A percentile compares a stretch with the other conserved stretches of the same genome.
Evolutionary conservation across 2,329 filamentous ascomycete genomes (phyloP).

Genomic region (Venturiaceae sp.): DNA sequence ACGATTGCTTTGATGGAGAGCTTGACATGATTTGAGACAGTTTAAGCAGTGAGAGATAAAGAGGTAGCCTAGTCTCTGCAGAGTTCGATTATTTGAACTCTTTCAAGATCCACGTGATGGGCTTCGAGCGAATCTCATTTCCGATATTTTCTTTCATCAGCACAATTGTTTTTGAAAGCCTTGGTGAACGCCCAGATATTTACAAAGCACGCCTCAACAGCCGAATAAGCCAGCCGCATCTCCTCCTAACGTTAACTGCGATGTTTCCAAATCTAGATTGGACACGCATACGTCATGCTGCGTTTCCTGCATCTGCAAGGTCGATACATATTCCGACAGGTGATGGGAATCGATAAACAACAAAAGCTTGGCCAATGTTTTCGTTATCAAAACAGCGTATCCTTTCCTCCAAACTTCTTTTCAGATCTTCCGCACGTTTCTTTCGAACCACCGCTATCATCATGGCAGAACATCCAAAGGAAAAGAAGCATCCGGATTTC

Average conservation of each 20-base stretch:
- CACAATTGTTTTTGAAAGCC: no score
- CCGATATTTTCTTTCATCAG: no score
- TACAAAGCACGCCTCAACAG: no score
- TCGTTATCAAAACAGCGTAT: background rate
- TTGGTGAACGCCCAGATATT: no score
- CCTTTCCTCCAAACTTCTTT: background rate
- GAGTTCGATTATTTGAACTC: no score
- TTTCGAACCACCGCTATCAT: background rate
- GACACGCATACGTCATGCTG: background rate
- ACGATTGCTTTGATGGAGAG: background rate
- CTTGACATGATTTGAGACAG: background rate
- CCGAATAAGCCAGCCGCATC: no score
- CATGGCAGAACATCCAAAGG: background rate
- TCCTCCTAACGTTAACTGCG: no score
- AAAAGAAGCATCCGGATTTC: slow-evolving; percentile 5
- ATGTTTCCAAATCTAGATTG: no score
- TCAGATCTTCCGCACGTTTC: background rate
- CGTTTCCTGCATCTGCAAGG: background rate
- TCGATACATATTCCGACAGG: background rate
- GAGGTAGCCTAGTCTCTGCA: no score
- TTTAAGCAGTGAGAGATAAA: no score
- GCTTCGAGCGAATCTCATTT: no score
- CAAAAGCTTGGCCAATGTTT: background rate
- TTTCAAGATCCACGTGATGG: no score
- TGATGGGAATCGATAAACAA: background rate